Evolutionary conservation across 2,329 filamentous ascomycete species (phyloP).

Genomic region (Camptophora hylomeconis): DNA sequence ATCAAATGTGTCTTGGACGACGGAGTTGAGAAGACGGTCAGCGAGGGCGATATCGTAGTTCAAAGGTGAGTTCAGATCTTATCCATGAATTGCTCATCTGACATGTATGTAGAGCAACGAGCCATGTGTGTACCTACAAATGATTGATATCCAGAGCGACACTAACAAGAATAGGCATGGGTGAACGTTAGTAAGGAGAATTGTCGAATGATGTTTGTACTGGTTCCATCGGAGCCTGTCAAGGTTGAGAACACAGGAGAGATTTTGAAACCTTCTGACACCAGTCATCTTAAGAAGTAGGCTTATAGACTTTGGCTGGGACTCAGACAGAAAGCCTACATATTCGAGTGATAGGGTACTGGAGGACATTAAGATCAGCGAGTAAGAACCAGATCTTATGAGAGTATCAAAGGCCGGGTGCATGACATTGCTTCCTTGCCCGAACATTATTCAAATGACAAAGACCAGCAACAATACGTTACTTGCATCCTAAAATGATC

Average conservation of each 20-base stretch:
- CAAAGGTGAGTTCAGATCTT: no score
- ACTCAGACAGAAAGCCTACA: no score
- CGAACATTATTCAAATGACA: no score
- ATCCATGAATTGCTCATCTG: not conserved
- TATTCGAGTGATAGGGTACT: no score
- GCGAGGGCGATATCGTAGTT: slow-evolving; percentile 20
- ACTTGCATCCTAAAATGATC: no score
- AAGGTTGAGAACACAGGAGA: slow-evolving; percentile 10
- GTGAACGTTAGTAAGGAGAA: slow-evolving; percentile 11
- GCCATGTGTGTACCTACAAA: not conserved
- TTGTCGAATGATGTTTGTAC: slow-evolving; percentile 15
- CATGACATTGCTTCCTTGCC: no score
- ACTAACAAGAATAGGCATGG: slow-evolving; percentile 8
- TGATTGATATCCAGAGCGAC: not conserved
- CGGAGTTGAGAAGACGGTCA: slow-evolving; percentile 18
- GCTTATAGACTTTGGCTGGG: no score
- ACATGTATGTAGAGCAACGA: no score
- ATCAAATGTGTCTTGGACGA: slow-evolving; percentile 21
- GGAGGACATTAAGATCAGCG: no score
- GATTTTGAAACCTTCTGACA: slow-evolving; percentile 7
- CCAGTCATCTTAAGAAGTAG: slow-evolving; percentile 20
- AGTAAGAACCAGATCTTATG: no score
- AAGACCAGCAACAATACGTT: no score
- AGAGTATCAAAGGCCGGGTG: no score
- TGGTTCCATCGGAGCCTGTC: slow-evolving; percentile 12